Conservation (phyloP, 352 stramenopile species). For the Phytophthora tentaculata region DNA sequence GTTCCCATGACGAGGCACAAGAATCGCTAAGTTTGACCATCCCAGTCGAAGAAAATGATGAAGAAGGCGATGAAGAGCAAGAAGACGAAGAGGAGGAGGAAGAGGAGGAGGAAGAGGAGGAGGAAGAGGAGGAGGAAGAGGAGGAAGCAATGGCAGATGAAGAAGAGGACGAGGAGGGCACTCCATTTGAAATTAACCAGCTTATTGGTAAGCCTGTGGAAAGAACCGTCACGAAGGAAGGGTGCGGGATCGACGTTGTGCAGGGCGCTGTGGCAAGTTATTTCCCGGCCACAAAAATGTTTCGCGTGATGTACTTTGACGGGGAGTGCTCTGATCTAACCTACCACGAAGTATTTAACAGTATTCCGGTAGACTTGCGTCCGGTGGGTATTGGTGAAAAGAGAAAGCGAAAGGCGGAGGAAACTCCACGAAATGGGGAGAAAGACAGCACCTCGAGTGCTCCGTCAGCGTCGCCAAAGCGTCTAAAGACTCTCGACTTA, state of each 20-base stretch:
- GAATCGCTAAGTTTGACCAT: constrained; percentile 30
- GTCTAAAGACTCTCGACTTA: constrained; percentile 38
- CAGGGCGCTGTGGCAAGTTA: constrained; percentile 68
- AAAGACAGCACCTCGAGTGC: constrained; percentile 4
- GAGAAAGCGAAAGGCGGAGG: constrained; percentile 57
- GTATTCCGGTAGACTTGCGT: constrained; percentile 47
- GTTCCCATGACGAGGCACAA: constrained; percentile 8
- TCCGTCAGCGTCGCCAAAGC: constrained; percentile 42
- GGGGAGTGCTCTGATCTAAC: constrained; percentile 62
- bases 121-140: constrained; percentile 26
- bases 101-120: constrained; percentile 18
- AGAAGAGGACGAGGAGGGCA: constrained; percentile 32
- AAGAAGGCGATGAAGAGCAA: constrained; percentile 18
- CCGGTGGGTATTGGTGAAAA: constrained; percentile 26
- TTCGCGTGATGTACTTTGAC: constrained; percentile 69
- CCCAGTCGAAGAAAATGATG: constrained; percentile 22
- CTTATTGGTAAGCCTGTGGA: constrained; percentile 58
- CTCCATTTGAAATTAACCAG: constrained; percentile 46
- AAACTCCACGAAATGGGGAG: constrained; percentile 13
- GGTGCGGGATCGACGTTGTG: constrained; percentile 38
- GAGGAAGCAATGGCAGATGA: constrained; percentile 23
- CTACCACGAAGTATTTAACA: constrained; percentile 69
- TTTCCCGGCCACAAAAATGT: constrained; percentile 82
- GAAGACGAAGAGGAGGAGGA: constrained; percentile 19
- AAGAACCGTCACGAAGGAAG: constrained; percentile 40